A percentile compares a stretch with the other conserved stretches of the same genome.
Evolutionary conservation across 2,329 filamentous ascomycete genomes (phyloP).

Genomic region (Berkeleyomyces basicola): DNA sequence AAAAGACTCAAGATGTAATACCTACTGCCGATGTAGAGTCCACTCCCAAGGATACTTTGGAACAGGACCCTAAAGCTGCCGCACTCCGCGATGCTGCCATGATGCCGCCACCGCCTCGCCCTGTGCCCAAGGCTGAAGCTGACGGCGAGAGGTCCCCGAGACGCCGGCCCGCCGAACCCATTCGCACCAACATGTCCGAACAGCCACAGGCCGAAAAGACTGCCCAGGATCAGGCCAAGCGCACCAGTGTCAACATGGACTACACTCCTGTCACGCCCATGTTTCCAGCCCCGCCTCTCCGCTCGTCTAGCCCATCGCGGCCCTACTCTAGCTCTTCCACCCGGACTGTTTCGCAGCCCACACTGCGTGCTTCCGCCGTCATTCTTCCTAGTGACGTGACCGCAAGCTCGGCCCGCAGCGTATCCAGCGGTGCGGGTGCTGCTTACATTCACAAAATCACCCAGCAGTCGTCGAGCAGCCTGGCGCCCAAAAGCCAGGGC

Average conservation of each 20-base stretch:
- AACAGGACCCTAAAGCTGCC: constrained; percentile 23
- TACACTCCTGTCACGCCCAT: constrained; percentile 56
- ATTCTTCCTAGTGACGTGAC: constrained; percentile 29
- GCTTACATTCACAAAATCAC: constrained; percentile 37
- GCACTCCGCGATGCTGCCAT: constrained; percentile 19
- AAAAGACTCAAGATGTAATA: neutral
- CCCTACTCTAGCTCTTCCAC: constrained; percentile 19
- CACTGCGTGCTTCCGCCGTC: constrained; percentile 24
- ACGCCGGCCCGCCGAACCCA: constrained; percentile 7
- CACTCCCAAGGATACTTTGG: neutral
- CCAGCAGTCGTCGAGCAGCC: constrained; percentile 32
- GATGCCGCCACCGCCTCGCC: constrained; percentile 1
- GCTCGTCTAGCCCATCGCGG: constrained; percentile 15
- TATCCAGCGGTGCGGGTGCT: constrained; percentile 34
- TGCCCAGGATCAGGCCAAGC: constrained; percentile 67
- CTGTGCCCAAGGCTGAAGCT: constrained; percentile 12
- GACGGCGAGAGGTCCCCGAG: neutral
- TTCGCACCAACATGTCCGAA: constrained; percentile 33
- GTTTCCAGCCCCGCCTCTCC: constrained; percentile 24
- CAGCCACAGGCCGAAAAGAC: constrained; percentile 25
- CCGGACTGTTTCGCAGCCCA: constrained; percentile 32
- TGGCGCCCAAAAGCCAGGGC: constrained; percentile 50
- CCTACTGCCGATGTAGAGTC: neutral
- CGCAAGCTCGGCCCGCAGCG: constrained; percentile 32
- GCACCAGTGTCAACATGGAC: constrained; percentile 54